Percentiles rank a stretch among this genome's conserved stretches.
phyloP scores from a whole-genome alignment of 371 early-diverging fungal species.

The Amoeboaphelidium protococcarum region DNA sequence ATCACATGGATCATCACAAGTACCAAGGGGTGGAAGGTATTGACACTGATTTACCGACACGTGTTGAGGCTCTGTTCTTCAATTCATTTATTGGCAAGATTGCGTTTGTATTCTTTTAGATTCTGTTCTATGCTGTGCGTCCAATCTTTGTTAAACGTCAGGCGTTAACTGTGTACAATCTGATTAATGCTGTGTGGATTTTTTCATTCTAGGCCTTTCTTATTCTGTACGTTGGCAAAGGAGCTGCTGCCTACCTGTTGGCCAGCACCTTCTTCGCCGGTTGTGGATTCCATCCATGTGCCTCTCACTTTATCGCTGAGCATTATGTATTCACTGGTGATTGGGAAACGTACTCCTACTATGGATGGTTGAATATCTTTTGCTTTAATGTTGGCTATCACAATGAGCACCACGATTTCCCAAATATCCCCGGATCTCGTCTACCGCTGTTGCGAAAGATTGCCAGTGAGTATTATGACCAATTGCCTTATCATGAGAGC shows the following conservation, averaged over 20 bases:
- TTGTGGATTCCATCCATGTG: slow-evolving; percentile 75
- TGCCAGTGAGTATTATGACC: slow-evolving; percentile 76
- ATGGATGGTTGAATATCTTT: slow-evolving; percentile 57
- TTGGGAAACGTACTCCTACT: slow-evolving; percentile 92
- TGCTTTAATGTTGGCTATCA: slow-evolving; percentile 42
- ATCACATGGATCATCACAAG: slow-evolving; percentile 87
- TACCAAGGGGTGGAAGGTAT: slow-evolving; percentile 83
- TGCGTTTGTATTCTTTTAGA: slow-evolving; percentile 11
- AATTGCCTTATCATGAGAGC: slow-evolving; percentile 51
- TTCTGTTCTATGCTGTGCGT: slow-evolving; percentile 11
- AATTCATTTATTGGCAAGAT: slow-evolving; percentile 10
- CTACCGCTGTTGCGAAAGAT: slow-evolving; percentile 47
- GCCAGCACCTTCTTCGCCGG: slow-evolving; percentile 58
- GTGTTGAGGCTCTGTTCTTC: slow-evolving; percentile 55
- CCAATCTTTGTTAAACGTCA: not conserved
- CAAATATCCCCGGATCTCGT: slow-evolving; percentile 59
- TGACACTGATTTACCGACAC: slow-evolving; percentile 81
- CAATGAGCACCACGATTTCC: slow-evolving; percentile 94
- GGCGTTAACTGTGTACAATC: not conserved
- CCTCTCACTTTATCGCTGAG: slow-evolving; percentile 80
- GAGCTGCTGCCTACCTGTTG: slow-evolving; percentile 50
- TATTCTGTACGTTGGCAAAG: slow-evolving; percentile 66
- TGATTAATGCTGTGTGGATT: slow-evolving; percentile 8
- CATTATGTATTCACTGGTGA: slow-evolving; percentile 86
- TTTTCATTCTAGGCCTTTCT: slow-evolving; percentile 65